Evolutionary conservation across 306 rosid genomes (phyloP).

Genomic region (Nissolia schottii): DNA sequence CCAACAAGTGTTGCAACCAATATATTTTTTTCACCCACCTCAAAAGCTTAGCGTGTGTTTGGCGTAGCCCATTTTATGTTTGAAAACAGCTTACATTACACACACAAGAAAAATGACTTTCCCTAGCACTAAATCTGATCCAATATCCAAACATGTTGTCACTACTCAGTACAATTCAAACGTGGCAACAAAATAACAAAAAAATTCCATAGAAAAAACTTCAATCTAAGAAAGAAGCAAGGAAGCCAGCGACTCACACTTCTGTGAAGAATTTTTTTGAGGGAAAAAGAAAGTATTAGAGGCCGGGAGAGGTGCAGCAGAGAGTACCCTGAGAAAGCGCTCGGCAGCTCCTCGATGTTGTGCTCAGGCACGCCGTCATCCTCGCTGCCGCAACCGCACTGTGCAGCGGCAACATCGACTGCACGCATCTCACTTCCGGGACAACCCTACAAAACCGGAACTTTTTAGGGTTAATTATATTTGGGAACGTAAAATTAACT

Average conservation of each 20-base stretch:
- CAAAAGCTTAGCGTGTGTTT: neutral
- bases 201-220: neutral
- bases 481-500: neutral
- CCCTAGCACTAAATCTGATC: neutral
- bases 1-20: neutral
- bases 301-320: conserved; percentile 95
- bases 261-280: conserved; percentile 31
- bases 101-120: neutral
- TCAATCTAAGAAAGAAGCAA: conserved; percentile 28
- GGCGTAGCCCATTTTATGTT: neutral
- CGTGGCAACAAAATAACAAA: neutral
- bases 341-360: conserved; percentile 64
- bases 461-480: neutral
- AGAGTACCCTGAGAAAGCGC: conserved; percentile 96
- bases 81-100: neutral
- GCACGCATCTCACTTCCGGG: conserved; percentile 58
- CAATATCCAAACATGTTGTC: neutral
- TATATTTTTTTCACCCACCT: neutral
- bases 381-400: conserved; percentile 68
- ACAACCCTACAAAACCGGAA: conserved; percentile 36
- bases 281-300: conserved; percentile 52
- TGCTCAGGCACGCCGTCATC: conserved; percentile 71
- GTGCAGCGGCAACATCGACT: conserved; percentile 78
- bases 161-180: neutral
- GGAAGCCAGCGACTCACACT: conserved; percentile 51